Evolutionary conservation across 192 early-diverging fungal species (phyloP).

Genomic region (Thamnidium elegans): DNA sequence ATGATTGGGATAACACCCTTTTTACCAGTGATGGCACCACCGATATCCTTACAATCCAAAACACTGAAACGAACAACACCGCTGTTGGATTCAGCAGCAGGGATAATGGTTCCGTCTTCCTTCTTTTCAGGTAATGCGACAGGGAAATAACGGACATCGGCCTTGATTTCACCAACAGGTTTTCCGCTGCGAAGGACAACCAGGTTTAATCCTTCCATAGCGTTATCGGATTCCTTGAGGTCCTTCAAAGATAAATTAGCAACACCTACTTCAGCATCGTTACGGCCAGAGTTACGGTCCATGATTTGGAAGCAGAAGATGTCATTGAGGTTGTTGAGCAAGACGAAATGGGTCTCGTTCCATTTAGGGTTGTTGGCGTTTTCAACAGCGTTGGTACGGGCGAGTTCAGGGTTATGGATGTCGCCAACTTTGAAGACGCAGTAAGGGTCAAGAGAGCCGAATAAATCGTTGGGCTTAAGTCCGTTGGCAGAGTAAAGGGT

Average conservation of each 20-base stretch:
- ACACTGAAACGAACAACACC: slow-evolving; percentile 67
- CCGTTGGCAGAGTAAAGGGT: slow-evolving; percentile 75
- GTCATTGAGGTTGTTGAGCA: slow-evolving; percentile 76
- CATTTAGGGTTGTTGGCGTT: slow-evolving; percentile 84
- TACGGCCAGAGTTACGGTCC: slow-evolving; percentile 72
- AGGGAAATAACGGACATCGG: slow-evolving; percentile 42
- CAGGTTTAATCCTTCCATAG: slow-evolving; percentile 44
- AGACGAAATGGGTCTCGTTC: slow-evolving; percentile 75
- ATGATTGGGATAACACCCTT: slow-evolving; percentile 30
- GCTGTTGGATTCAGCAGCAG: slow-evolving; percentile 53
- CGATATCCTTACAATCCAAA: slow-evolving; percentile 63
- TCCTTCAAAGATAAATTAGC: slow-evolving; percentile 47
- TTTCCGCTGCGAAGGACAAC: slow-evolving; percentile 32
- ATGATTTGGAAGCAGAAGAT: slow-evolving; percentile 73
- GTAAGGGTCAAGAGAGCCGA: slow-evolving; percentile 91
- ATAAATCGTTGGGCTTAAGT: slow-evolving; percentile 81
- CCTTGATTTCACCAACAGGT: slow-evolving; percentile 44
- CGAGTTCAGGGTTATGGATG: slow-evolving; percentile 57
- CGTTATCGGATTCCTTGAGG: slow-evolving; percentile 33
- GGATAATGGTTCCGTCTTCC: slow-evolving; percentile 40
- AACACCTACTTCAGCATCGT: slow-evolving; percentile 68
- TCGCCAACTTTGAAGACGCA: slow-evolving; percentile 65
- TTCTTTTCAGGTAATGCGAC: slow-evolving; percentile 37
- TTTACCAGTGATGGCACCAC: slow-evolving; percentile 27
- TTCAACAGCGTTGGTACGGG: slow-evolving; percentile 59